Base-by-base conservation (phyloP, 2,329 filamentous ascomycete genomes). In the Xylariaceae sp. region DNA sequence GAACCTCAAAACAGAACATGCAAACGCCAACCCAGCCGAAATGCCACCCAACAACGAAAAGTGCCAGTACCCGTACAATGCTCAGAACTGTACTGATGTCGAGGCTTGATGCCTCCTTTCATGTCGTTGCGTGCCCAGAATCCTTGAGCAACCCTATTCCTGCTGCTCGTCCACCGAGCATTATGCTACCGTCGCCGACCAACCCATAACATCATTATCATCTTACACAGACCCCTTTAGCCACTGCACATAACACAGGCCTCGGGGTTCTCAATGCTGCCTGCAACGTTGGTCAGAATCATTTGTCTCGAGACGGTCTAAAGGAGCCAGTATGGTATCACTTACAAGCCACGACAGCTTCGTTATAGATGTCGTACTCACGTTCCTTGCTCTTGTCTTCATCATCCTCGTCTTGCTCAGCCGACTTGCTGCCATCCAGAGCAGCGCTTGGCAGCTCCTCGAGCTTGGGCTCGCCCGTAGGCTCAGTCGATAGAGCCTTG, bases 201-300 rank as follows among this genome's bases (percentile, higher is more conserved):
- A 60, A 65, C 58, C 54, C 65, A 54, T 69, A 64, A 65, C 56
- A 56, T 70, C 66, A 48, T 68, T 61, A 66, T 49, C 8, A 59
- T 30, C 53, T 44, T 45, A 51, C 47, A 6, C 18, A 59, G n/a
- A 55, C 35, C 48, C 34, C 2, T 18, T 70, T 83, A 97, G 80
- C 92, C 93, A 77, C 90, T 95, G 86, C 94, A 99, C 94, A 99
- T 97, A 66, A 96, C 74, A 74, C 94, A 99, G 52, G 88, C 82
- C 74, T 99, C 94, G 68, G 88, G 91, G 80, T 97, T 97, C 73
- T 97, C 92, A 75, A 99, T 97, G 78, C 92, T 97, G 81, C 86
- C 86, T 89, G 61, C 69, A 49, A 35, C 34, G 13, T 69, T 68
- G 23, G 72, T 80, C 70, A 77, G 70, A 62, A 34, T 57, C 11